Percentiles rank a stretch among this genome's conserved stretches.
Conservation (phyloP, 2,329 filamentous ascomycete species). For the Fusarium virguliforme region DNA sequence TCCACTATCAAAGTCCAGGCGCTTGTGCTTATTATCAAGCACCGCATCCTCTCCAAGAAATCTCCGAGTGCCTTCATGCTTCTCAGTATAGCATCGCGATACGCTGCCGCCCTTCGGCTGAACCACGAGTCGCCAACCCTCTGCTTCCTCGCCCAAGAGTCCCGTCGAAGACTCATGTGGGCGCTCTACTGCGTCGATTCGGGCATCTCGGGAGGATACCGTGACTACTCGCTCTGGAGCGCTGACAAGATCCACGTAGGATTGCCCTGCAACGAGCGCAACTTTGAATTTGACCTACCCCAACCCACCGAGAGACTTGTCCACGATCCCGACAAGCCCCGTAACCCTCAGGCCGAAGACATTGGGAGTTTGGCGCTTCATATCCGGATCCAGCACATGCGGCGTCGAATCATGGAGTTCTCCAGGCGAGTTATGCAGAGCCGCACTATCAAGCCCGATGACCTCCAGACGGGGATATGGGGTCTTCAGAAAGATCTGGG, state of each 20-base stretch:
- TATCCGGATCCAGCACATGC: slow-evolving; percentile 70
- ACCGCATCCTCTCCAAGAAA: slow-evolving; percentile 61
- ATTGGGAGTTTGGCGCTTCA: slow-evolving; percentile 71
- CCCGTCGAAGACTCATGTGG: slow-evolving; percentile 63
- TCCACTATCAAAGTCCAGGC: slow-evolving; percentile 71
- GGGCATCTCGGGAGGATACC: slow-evolving; percentile 61
- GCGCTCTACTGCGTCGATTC: slow-evolving; percentile 62
- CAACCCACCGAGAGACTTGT: slow-evolving; percentile 69
- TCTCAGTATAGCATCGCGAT: slow-evolving; percentile 61
- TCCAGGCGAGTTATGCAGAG: slow-evolving; percentile 61
- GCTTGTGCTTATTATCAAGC: slow-evolving; percentile 63
- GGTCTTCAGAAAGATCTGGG: slow-evolving; percentile 66
- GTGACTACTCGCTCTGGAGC: slow-evolving; percentile 63
- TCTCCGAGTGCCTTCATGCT: slow-evolving; percentile 65
- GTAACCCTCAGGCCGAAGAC: slow-evolving; percentile 63
- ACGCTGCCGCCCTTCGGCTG: slow-evolving; percentile 61
- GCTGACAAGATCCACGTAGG: slow-evolving; percentile 61
- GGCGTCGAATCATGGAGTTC: slow-evolving; percentile 69
- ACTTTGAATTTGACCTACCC: slow-evolving; percentile 71
- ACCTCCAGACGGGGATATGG: slow-evolving; percentile 63
- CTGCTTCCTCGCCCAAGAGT: slow-evolving; percentile 61
- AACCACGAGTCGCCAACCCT: slow-evolving; percentile 62
- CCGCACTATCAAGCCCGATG: slow-evolving; percentile 61
- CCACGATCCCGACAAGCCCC: slow-evolving; percentile 59
- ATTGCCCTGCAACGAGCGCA: slow-evolving; percentile 62